Base-by-base conservation (phyloP, 306 rosid species). In the Quercus engelmannii region DNA sequence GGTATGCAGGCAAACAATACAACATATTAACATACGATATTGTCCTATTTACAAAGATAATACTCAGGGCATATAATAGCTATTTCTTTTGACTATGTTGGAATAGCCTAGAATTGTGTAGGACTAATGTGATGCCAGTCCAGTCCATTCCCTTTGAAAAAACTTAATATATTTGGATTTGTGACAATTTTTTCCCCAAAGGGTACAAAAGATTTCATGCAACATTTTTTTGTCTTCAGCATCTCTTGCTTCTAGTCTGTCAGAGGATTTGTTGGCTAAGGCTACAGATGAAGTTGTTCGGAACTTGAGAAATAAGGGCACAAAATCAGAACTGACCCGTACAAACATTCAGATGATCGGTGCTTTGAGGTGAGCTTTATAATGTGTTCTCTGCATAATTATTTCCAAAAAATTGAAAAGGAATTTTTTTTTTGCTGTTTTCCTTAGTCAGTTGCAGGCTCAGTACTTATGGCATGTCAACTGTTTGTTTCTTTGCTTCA, bases 341-440 rank as follows among this genome's bases (percentile, higher is more conserved):
- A 94, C 97, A 35, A 94, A 92, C 82, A 94, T 94, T 86, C 97
- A 94, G 88, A 92, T 92, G 98, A 94, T 94, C 80, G 98, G 98
- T 89, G 97, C 98, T 87, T 82, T 94, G 82, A 94, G 98, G 98
- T 94, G 80, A 78, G 90, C 51, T 79, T 41, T 82, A 19, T 33
- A 68, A 68, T 35, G 52, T 68, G 26, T 35, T 68, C 35, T 33
- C 25, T 19, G 5, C 21, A 8, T 5, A 6, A 6, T 5, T 6
- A 13, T 41, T 41, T 41, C 46, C 46, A 41, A 41, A 41, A 8
- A 41, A 41, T 41, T 41, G 0, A 41, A 8, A 8, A 8, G 3
- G 1, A 8, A 11, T 2, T 41, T 8, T 8, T 8, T 38, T 41
- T 8, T 41, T 41, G 46, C 12, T 41, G 46, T 8, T 41, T 41